Evolutionary conservation across 345 rosid genomes (phyloP).

Genomic region (Orychophragmus violaceus): DNA sequence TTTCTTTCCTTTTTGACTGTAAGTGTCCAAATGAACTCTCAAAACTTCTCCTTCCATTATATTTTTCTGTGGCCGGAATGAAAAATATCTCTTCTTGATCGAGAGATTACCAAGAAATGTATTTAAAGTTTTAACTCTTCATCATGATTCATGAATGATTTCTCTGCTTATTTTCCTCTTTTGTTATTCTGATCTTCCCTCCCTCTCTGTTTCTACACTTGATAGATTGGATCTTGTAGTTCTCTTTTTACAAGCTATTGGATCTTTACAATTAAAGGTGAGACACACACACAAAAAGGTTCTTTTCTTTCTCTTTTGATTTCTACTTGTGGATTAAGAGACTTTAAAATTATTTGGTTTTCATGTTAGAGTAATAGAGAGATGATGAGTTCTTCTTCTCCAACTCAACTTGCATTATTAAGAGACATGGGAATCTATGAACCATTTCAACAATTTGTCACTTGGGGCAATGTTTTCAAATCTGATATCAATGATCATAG

Average conservation of each 20-base stretch:
- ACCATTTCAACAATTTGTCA: constrained; percentile 54
- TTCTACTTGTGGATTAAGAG: neutral
- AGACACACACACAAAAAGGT: neutral
- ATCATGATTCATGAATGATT: neutral
- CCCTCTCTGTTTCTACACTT: no score
- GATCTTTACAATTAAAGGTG: constrained; percentile 19
- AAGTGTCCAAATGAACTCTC: constrained; percentile 14
- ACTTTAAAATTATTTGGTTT: neutral
- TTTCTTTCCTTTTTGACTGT: neutral
- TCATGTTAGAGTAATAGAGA: constrained; percentile 18
- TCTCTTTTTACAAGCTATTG: neutral
- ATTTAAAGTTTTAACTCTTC: neutral
- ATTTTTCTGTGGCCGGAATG: neutral
- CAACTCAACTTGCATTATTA: constrained; percentile 51
- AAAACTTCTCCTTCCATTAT: constrained; percentile 6
- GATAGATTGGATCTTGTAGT: constrained; percentile 2
- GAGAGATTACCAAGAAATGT: neutral
- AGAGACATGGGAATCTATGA: constrained; percentile 69
- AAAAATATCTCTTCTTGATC: constrained; percentile 8
- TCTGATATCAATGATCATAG: constrained; percentile 31
- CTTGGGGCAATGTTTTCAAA: constrained; percentile 65
- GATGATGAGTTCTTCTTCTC: constrained; percentile 62
- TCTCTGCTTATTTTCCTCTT: neutral
- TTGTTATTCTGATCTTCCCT: neutral
- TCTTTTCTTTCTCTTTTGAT: neutral